Evolutionary conservation across 1,284 basidiomycete genomes (phyloP), one percentile per base, ranked within the genome.

Genomic region (Psilocybe mexicana): DNA sequence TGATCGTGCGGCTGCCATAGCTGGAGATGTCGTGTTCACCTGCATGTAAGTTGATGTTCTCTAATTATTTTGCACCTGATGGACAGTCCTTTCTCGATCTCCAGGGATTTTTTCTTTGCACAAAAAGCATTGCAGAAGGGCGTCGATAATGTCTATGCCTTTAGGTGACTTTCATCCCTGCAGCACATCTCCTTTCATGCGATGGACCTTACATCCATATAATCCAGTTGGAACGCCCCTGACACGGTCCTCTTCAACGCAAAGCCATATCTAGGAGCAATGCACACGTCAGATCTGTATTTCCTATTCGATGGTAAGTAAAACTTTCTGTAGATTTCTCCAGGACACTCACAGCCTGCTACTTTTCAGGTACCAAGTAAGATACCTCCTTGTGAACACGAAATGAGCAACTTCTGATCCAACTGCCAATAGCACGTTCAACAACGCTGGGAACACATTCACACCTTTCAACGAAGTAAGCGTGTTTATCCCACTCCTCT

Each of bases 221-320:
- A 40, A 18, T 36, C 28, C 3, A 78, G 76, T 25, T 79, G 77
- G 73, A 75, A 79, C 61, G 72, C 77, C 2, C 76, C 78, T 8
- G 73, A 79, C 62, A 72, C 78, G 0, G 74, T 77, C 2, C 30
- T 76, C 2, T 74, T 70, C 52, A 70, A 75, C 24, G 64, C 64
- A 25, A 68, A 63, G 35, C 77, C 77, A 0, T 80, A 71, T 53
- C 63, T 69, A 51, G 77, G 78, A 10, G 76, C 74, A 1, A 76
- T 75, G 70, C 78, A 80, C 61, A 78, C 77, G 0, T 78, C 76
- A 2, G 79, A 79, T 63, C 57, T 80, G 3, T 80, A 76, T 55
- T 79, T 71, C 60, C 60, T 79, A 10, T 79, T 79, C 46, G 71
- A 74, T 54, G 78, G 79, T 73, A 60, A 1, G 18, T 18, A 18